Percentiles rank a stretch among this genome's conserved stretches.
These are phyloP conservation scores for Podospora appendiculata DNA, from an alignment of 495 filamentous ascomycete genomes.

Conservation along the genomic window DNA sequence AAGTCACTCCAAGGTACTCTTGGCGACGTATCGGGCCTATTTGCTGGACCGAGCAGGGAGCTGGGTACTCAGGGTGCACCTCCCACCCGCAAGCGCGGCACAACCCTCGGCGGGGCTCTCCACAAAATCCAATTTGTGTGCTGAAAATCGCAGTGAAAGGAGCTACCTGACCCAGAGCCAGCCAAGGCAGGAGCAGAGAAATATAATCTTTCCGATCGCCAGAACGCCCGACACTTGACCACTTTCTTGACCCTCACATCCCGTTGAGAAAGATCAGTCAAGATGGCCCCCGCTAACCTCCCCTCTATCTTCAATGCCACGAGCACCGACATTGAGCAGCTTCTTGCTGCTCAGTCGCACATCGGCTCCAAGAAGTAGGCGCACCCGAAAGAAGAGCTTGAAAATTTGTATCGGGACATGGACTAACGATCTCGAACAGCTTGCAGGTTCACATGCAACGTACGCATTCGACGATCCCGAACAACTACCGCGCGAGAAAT, in stretches of 20 bases:
- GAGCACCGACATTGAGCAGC: constrained; percentile 91
- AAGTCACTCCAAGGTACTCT: not conserved
- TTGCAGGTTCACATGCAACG: constrained; percentile 96
- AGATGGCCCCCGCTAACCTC: constrained; percentile 90
- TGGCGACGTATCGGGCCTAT: too few relatives aligned
- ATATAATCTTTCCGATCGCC: constrained; percentile 16
- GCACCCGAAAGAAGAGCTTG: not conserved
- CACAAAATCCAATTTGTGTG: constrained; percentile 31
- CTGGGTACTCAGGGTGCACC: too few relatives aligned
- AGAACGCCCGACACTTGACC: constrained; percentile 35
- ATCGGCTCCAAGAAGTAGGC: constrained; percentile 86
- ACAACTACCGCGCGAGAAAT: not conserved
- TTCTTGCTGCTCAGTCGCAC: constrained; percentile 92
- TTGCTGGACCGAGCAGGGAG: too few relatives aligned
- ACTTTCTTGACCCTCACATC: constrained; percentile 40
- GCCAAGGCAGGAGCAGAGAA: constrained; percentile 18
- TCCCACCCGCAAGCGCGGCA: not conserved
- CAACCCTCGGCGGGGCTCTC: constrained; percentile 32
- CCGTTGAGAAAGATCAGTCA: constrained; percentile 47
- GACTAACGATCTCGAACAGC: constrained; percentile 22
- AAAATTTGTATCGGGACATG: not conserved
- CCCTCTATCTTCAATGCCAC: constrained; percentile 73
- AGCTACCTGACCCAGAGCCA: constrained; percentile 5
- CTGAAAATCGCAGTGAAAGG: constrained; percentile 23
- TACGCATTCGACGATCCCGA: constrained; percentile 8